phyloP scores from a whole-genome alignment of 2,329 filamentous ascomycete genomes.

The Gliomastix tumulicola region DNA sequence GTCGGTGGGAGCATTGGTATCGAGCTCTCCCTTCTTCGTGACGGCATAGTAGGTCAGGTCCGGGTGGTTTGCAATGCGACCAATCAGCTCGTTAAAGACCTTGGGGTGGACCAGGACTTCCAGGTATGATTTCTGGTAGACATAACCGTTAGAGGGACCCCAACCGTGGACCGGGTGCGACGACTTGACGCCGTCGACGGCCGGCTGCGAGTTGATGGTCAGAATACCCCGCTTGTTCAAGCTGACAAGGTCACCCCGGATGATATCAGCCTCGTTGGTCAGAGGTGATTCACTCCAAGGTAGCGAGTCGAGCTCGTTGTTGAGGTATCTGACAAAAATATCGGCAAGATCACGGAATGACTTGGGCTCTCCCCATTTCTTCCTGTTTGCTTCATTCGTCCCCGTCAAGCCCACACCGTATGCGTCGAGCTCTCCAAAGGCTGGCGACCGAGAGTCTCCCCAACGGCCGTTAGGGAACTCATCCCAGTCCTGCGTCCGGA shows the following conservation, averaged over 20 bases:
- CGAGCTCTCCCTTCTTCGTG: slow-evolving; percentile 72
- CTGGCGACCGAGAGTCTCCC: slow-evolving; percentile 94
- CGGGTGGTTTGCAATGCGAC: slow-evolving; percentile 68
- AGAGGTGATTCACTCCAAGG: slow-evolving; percentile 94
- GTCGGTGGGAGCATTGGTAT: slow-evolving; percentile 77
- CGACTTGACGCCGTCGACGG: slow-evolving; percentile 85
- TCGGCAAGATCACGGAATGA: slow-evolving; percentile 73
- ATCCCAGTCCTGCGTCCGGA: slow-evolving; percentile 96
- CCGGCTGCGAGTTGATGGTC: slow-evolving; percentile 96
- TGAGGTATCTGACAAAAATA: slow-evolving; percentile 80
- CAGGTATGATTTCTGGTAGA: slow-evolving; percentile 97
- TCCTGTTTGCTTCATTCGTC: slow-evolving; percentile 91
- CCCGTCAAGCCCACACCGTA: slow-evolving; percentile 93
- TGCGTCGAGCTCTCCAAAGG: slow-evolving; percentile 89
- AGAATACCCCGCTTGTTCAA: slow-evolving; percentile 83
- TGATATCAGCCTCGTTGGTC: slow-evolving; percentile 70
- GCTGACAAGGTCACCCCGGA: slow-evolving; percentile 69
- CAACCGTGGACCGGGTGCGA: slow-evolving; percentile 83
- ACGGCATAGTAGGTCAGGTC: slow-evolving; percentile 94
- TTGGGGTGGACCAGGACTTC: slow-evolving; percentile 83
- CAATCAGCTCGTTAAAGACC: slow-evolving; percentile 69
- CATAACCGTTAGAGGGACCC: slow-evolving; percentile 91
- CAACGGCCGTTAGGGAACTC: slow-evolving; percentile 98
- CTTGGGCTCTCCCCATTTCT: slow-evolving; percentile 84
- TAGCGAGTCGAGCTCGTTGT: slow-evolving; percentile 71